Base-by-base conservation (phyloP, 2,329 filamentous ascomycete genomes). In the Alternaria sp. region DNA sequence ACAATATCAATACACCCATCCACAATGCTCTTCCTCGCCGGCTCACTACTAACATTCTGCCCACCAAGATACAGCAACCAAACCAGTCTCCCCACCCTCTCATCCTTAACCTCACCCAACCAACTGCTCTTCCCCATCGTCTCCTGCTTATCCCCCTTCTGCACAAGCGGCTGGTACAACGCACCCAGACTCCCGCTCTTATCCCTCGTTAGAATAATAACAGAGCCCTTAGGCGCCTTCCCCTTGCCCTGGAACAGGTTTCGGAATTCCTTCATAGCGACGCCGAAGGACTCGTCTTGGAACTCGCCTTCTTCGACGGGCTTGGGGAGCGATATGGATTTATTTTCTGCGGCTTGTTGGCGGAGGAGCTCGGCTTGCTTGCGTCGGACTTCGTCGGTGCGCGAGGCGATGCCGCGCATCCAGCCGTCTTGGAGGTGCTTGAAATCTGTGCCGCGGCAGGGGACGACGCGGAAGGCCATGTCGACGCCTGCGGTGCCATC, bases 371-470 rank as follows among this genome's bases (percentile, higher is more conserved):
- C 74, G 0, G 72, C 68, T 43, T 80, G 78, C 43, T 74, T 76
- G 6, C 76, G 56, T 0, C 71, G 60, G 1, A 84, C 84, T 21
- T 85, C 84, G 66, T 89, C 85, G 3, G 91, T 90, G 33, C 91
- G 88, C 9, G 88, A 90, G 58, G 92, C 92, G 67, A 99, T 91
- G 21, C 92, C 92, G 6, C 94, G 88, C 63, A 97, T 92, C 83
- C 94, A 96, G 1, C 92, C 96, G 76, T 99, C 96, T 44, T 95
- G 88, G 66, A 99, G 81, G 79, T 99, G 96, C 69, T 90, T 89
- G 80, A 97, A 98, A 80, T 98, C 94, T 18, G 96, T 99, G 80
- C 96, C 94, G 41, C 93, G 87, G n/a, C 93, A 94, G 0, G 96
- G 96, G 3, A 95, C 89, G 67, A 99, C 91, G 49, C 95, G 88